These are phyloP conservation scores for Quercus berberidifolia DNA, from an alignment of 306 rosid species.

Conservation along the genomic window DNA sequence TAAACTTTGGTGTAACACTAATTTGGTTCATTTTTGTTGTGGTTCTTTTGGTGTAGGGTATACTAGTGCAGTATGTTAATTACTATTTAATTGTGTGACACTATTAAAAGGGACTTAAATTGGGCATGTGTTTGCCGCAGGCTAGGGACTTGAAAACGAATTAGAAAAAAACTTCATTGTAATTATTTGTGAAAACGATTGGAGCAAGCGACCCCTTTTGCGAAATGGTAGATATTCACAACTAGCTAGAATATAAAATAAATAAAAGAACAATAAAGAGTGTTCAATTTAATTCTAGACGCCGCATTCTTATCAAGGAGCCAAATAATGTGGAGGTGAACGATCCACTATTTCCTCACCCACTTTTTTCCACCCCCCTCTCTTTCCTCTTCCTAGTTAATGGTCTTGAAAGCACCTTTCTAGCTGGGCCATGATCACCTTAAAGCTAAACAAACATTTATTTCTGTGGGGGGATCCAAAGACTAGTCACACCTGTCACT, in stretches of 20 bases:
- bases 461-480: neutral
- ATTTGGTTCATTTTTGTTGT: no score
- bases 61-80: neutral
- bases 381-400: neutral
- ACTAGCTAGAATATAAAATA: neutral
- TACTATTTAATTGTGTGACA: neutral
- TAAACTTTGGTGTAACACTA: no score
- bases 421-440: neutral
- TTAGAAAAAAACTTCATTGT: neutral
- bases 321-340: neutral
- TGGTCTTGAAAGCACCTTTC: neutral
- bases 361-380: neutral
- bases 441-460: neutral
- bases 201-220: neutral
- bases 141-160: neutral
- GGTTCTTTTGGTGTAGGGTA: neutral
- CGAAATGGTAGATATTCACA: neutral
- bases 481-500: slow-evolving; percentile 9
- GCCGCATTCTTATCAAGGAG: neutral
- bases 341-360: slow-evolving; percentile 4
- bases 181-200: slow-evolving; percentile 23
- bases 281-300: slow-evolving; percentile 8
- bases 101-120: neutral
- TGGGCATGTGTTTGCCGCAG: slow-evolving; percentile 5
- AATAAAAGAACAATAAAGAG: neutral